Evolutionary conservation across 169 alveolate species (phyloP), one percentile per base, ranked within the genome.

Genomic region (Plasmodium berghei): DNA sequence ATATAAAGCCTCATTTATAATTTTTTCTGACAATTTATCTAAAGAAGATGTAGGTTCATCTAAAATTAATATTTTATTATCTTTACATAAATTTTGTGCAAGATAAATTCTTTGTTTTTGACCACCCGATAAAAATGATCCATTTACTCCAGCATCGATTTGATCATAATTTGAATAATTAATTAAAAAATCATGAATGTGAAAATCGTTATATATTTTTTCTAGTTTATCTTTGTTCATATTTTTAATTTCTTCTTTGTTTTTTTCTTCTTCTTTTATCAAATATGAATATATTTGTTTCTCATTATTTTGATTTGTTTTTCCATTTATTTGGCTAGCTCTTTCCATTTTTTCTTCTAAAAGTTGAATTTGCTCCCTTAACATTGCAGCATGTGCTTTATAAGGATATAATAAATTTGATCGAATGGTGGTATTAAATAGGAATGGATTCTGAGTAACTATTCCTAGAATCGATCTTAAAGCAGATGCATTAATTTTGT

Each of bases 111-210:
- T 49, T 52, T 93, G 95, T 10, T 93, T 58, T 40, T 93, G 94
- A 6, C 95, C 95, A n/a, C 95, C 95, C 67, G 99, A 96, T 28
- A 97, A 92, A 64, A 94, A 95, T 61, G 94, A 92, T 1, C 99
- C 99, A 80, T 96, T 95, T 64, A 94, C 97, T 9, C 99, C 99
- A 8, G 97, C 98, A 71, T 75, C 56, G 3, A 97, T 93, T 61
- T 94, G 94, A 74, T 95, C 94, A 55, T 93, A 90, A 61, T 94
- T 80, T 10, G 97, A 96, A 72, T 96, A 86, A 26, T 96, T 91
- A 26, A 88, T 94, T 75, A 97, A 94, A 93, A 97, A 98, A 48
- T 96, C 97, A 73, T 94, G 94, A 16, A 97, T 96, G 62, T 97
- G 96, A 48, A 94, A 80, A 73, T 89, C 87, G 71, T 90, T 94